Conservation (phyloP, 441 rosid genomes). For the Populus hybrid region DNA sequence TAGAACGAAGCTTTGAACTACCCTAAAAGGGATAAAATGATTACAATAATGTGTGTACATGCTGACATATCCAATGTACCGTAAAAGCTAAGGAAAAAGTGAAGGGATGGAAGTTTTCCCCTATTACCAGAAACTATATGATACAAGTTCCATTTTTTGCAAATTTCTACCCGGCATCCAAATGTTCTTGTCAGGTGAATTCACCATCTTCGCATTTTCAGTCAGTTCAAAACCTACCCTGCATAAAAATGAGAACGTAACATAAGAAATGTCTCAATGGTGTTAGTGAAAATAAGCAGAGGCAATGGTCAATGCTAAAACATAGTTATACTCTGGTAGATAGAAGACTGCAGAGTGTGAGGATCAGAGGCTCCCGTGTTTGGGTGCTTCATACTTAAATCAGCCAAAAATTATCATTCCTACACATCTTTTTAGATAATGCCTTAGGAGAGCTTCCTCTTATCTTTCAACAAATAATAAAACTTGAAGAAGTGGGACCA, state of each 20-base stretch:
- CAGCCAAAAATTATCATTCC: not conserved
- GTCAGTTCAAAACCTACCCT: constrained; percentile 42
- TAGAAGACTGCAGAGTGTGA: not conserved
- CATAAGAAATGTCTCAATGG: not conserved
- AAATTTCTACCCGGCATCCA: constrained; percentile 31
- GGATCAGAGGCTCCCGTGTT: not conserved
- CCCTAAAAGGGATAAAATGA: constrained; percentile 17
- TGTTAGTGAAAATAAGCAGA: too few relatives aligned
- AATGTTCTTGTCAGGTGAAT: constrained; percentile 31
- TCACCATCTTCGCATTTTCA: constrained; percentile 39
- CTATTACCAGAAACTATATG: constrained; percentile 28
- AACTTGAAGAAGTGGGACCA: not conserved
- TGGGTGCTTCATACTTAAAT: not conserved
- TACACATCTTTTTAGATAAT: not conserved
- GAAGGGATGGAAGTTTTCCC: constrained; percentile 11
- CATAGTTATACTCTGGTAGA: not conserved
- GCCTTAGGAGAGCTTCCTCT: not conserved
- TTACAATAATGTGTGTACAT: constrained; percentile 32
- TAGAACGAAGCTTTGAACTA: constrained; percentile 15
- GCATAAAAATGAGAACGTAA: constrained; percentile 20
- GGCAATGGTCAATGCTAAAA: not conserved
- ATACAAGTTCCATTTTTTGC: constrained; percentile 39
- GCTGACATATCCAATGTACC: constrained; percentile 31
- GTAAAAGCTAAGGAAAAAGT: constrained; percentile 14
- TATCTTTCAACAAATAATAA: not conserved